phyloP scores from a whole-genome alignment of 2,329 filamentous ascomycete species.

The Fusarium annulatum region DNA sequence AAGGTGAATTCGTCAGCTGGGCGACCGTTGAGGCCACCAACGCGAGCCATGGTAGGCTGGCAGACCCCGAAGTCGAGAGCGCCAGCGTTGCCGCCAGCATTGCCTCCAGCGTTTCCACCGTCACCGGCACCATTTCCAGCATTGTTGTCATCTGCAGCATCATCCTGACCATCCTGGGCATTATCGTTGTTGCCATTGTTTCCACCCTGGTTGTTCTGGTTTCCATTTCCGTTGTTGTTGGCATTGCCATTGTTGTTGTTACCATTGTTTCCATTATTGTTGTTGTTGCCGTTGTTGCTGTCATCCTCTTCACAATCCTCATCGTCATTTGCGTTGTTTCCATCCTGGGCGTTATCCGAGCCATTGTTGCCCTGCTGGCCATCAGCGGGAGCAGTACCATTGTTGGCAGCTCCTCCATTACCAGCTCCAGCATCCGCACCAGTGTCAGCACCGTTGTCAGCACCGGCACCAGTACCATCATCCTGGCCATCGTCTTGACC shows the following conservation, averaged over 20 bases:
- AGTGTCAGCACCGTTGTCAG: neutral
- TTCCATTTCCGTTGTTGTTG: constrained; percentile 1
- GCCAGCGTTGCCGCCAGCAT: constrained; percentile 29
- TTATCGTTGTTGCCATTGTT: neutral
- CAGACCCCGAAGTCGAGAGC: constrained; percentile 65
- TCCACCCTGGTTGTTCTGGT: constrained; percentile 2
- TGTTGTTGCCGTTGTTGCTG: neutral
- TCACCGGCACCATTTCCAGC: neutral
- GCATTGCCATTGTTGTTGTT: neutral
- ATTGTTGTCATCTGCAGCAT: neutral
- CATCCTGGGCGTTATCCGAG: neutral
- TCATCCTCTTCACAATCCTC: neutral
- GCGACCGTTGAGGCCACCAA: constrained; percentile 67
- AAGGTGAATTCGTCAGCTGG: constrained; percentile 72
- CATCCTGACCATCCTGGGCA: neutral
- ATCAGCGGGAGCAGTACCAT: constrained; percentile 2
- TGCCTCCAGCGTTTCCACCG: constrained; percentile 29
- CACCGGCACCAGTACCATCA: constrained; percentile 8
- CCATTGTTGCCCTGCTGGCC: neutral
- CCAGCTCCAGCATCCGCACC: constrained; percentile 31
- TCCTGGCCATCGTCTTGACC: constrained; percentile 58
- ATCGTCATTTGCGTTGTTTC: constrained; percentile 1
- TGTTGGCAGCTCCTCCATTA: constrained; percentile 16
- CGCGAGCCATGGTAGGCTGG: constrained; percentile 68
- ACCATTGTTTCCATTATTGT: neutral